Conservation (phyloP, 345 rosid species). For the Sonneratia alba region DNA sequence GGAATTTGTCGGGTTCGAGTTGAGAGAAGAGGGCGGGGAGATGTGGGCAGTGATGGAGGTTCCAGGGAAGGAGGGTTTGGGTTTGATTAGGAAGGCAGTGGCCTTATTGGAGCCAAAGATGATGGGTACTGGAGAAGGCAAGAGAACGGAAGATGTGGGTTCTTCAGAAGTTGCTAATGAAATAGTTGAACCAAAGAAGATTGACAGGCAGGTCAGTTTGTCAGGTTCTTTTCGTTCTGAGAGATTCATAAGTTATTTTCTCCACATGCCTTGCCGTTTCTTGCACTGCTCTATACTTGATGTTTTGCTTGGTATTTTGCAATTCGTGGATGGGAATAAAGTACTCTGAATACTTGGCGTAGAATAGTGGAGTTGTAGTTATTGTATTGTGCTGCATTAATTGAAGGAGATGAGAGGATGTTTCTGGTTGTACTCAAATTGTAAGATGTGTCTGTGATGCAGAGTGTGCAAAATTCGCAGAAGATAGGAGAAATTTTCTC, state of each 20-base stretch:
- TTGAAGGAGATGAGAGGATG: not conserved
- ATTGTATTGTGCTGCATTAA: not conserved
- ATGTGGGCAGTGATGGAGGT: conserved; percentile 73
- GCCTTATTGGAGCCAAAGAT: conserved; percentile 43
- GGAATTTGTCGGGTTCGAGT: conserved; percentile 57
- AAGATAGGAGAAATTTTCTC: not conserved
- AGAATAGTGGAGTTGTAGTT: not conserved
- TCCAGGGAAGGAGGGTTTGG: conserved; percentile 35
- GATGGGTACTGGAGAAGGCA: conserved; percentile 19
- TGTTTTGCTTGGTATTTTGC: not conserved
- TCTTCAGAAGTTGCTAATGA: conserved; percentile 22
- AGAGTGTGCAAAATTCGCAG: not conserved
- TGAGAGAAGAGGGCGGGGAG: conserved; percentile 67
- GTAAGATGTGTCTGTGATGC: not conserved
- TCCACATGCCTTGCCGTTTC: not conserved
- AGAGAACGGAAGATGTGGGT: conserved; percentile 25
- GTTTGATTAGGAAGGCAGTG: conserved; percentile 34
- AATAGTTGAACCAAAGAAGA: conserved; percentile 39
- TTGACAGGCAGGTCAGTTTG: conserved; percentile 69
- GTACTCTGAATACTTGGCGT: not conserved
- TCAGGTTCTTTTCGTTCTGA: not conserved
- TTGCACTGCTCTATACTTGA: not conserved
- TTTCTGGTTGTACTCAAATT: not conserved
- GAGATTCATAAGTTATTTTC: not conserved
- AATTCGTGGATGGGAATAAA: not conserved